phyloP scores from a whole-genome alignment of 2,329 filamentous ascomycete species.

The Diaporthe nobilis region DNA sequence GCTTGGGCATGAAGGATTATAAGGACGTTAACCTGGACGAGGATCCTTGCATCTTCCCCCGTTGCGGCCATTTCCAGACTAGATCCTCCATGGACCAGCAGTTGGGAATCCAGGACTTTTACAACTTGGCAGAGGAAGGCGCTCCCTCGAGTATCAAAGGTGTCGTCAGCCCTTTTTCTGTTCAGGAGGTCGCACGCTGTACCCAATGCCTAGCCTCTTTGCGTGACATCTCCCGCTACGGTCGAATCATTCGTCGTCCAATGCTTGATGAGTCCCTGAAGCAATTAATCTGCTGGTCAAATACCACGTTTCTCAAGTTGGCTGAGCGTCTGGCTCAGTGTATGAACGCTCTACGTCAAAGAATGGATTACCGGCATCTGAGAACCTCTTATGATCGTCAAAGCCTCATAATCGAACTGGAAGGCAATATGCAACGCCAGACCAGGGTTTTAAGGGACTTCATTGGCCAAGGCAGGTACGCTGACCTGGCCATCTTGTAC shows the following conservation, averaged over 20 bases:
- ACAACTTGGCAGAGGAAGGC: slow-evolving; percentile 56
- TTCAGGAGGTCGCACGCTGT: slow-evolving; percentile 65
- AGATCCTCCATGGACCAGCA: slow-evolving; percentile 71
- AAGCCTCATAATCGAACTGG: background rate
- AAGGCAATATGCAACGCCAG: background rate
- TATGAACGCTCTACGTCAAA: too few species aligned
- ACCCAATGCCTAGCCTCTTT: slow-evolving; percentile 72
- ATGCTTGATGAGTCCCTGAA: slow-evolving; percentile 74
- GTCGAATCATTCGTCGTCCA: slow-evolving; percentile 71
- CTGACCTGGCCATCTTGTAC: background rate
- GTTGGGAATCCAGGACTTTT: slow-evolving; percentile 68
- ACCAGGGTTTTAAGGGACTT: background rate
- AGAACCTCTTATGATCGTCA: background rate
- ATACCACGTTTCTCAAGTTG: slow-evolving; percentile 52
- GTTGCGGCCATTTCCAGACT: slow-evolving; percentile 76
- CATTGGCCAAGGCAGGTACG: slow-evolving; percentile 43
- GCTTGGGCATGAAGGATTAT: slow-evolving; percentile 66
- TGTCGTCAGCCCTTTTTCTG: slow-evolving; percentile 64
- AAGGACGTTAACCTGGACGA: slow-evolving; percentile 70
- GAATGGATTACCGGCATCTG: too few species aligned
- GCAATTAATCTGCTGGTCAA: slow-evolving; percentile 69
- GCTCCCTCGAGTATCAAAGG: slow-evolving; percentile 52
- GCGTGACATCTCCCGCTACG: slow-evolving; percentile 71
- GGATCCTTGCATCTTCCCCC: slow-evolving; percentile 72
- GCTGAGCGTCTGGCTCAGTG: slow-evolving; percentile 40